Percentiles rank a stretch among this genome's conserved stretches.
Evolutionary conservation across 331 rosid species (phyloP).

Genomic region (Saraca asoca): DNA sequence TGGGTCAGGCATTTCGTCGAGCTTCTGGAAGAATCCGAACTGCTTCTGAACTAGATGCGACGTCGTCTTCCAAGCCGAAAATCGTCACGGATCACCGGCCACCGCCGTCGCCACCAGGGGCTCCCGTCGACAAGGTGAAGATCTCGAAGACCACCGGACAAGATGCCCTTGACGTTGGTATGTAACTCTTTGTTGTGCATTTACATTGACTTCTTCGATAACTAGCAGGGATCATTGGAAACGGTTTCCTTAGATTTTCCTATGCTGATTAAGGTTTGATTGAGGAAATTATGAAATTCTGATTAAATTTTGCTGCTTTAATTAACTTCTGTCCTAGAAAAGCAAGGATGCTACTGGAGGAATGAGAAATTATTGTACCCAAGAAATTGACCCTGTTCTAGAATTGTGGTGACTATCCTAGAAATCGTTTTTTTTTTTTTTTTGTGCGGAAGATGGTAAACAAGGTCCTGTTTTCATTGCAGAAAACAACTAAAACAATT

Average conservation of each 20-base stretch:
- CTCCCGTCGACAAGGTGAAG: slow-evolving; percentile 39
- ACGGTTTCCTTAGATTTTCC: too few relatives aligned
- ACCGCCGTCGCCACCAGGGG: slow-evolving; percentile 55
- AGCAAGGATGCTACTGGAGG: neutral
- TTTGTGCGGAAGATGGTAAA: slow-evolving; percentile 7
- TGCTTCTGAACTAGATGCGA: slow-evolving; percentile 48
- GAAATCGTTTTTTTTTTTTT: neutral
- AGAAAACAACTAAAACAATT: neutral
- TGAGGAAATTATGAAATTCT: slow-evolving; percentile 5
- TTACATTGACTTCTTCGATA: neutral
- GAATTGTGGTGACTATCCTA: neutral
- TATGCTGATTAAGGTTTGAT: neutral
- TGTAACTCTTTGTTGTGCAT: slow-evolving; percentile 5
- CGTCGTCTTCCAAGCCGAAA: slow-evolving; percentile 52
- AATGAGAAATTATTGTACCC: neutral
- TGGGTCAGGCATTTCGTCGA: slow-evolving; percentile 99
- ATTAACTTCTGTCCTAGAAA: neutral
- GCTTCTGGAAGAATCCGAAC: slow-evolving; percentile 79
- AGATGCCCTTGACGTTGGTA: slow-evolving; percentile 48
- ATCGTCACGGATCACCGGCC: slow-evolving; percentile 47
- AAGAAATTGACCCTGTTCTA: neutral
- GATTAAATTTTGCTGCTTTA: neutral
- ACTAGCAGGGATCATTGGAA: too few relatives aligned
- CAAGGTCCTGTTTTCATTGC: slow-evolving; percentile 12
- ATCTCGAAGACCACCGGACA: slow-evolving; percentile 44